phyloP scores from a whole-genome alignment of 306 rosid species.

The Glycine tomentella region DNA sequence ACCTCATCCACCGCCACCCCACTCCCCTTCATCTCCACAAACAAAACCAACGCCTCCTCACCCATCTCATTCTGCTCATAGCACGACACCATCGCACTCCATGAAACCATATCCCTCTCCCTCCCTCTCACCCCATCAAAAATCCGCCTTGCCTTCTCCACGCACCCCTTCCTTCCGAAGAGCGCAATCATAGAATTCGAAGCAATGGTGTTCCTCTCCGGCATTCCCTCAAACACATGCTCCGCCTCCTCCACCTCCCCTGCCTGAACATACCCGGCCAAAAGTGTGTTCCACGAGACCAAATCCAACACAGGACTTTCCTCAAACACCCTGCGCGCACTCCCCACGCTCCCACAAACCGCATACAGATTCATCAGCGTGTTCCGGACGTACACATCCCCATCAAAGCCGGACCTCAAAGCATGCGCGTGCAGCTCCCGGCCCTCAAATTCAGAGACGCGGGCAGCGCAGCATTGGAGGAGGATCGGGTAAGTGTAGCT shows the following conservation, averaged over 20 bases:
- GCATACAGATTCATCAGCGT: conserved; percentile 73
- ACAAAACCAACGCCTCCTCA: conserved; percentile 68
- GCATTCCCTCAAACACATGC: conserved; percentile 59
- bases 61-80: conserved; percentile 70
- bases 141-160: conserved; percentile 55
- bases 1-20: conserved; percentile 80
- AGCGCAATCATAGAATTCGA: conserved; percentile 77
- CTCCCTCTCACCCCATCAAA: conserved; percentile 54
- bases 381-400: conserved; percentile 70
- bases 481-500: conserved; percentile 68
- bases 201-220: conserved; percentile 64
- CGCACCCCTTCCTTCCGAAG: conserved; percentile 62
- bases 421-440: conserved; percentile 65
- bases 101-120: conserved; percentile 71
- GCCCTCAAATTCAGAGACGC: conserved; percentile 63
- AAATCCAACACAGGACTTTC: conserved; percentile 73
- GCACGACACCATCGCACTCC: conserved; percentile 88
- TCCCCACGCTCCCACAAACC: conserved; percentile 63
- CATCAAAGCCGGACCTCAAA: conserved; percentile 64
- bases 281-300: conserved; percentile 81
- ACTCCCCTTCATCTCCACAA: conserved; percentile 57
- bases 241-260: conserved; percentile 60
- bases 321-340: conserved; percentile 71
- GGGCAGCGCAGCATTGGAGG: conserved; percentile 66
- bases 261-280: conserved; percentile 72